phyloP scores from a whole-genome alignment of 352 stramenopile species.

The Pythium sp. region DNA sequence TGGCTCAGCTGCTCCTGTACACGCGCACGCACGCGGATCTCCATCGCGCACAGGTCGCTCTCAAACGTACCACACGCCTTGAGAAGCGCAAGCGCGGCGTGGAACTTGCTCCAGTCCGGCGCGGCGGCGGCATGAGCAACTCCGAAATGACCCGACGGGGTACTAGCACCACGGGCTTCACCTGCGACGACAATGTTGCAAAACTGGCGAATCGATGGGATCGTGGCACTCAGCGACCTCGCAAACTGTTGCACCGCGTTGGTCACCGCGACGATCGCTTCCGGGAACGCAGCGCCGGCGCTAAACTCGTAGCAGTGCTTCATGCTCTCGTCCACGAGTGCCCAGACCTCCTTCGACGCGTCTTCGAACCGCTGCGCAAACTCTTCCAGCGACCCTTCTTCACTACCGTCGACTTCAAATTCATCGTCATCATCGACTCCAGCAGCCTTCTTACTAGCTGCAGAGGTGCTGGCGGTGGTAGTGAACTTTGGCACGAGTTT shows the following conservation, averaged over 20 bases:
- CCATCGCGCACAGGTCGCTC: slow-evolving; percentile 39
- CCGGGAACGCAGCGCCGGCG: slow-evolving; percentile 53
- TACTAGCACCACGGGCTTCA: neutral
- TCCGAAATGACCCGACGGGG: neutral
- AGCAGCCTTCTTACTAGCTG: slow-evolving; percentile 5
- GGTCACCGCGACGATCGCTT: slow-evolving; percentile 41
- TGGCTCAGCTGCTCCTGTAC: slow-evolving; percentile 55
- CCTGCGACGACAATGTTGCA: slow-evolving; percentile 28
- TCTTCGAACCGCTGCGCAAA: slow-evolving; percentile 67
- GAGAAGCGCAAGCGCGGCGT: slow-evolving; percentile 58
- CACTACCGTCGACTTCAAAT: slow-evolving; percentile 7
- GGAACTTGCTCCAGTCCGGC: slow-evolving; percentile 72
- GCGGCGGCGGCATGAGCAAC: slow-evolving; percentile 9
- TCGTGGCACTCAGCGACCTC: slow-evolving; percentile 28
- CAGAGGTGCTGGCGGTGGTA: neutral
- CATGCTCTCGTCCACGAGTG: slow-evolving; percentile 48
- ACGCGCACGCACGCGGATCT: slow-evolving; percentile 44
- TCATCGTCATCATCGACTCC: slow-evolving; percentile 17
- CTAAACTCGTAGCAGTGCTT: slow-evolving; percentile 59
- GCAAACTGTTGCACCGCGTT: slow-evolving; percentile 48
- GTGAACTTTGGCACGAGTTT: slow-evolving; percentile 40
- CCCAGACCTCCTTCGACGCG: slow-evolving; percentile 34
- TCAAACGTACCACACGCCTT: slow-evolving; percentile 57
- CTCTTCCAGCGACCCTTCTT: slow-evolving; percentile 36
- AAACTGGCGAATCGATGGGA: slow-evolving; percentile 47